A percentile compares a stretch with the other conserved stretches of the same genome.
Conservation (phyloP, 1,284 basidiomycete species). For the Fomitopsis pinicola region DNA sequence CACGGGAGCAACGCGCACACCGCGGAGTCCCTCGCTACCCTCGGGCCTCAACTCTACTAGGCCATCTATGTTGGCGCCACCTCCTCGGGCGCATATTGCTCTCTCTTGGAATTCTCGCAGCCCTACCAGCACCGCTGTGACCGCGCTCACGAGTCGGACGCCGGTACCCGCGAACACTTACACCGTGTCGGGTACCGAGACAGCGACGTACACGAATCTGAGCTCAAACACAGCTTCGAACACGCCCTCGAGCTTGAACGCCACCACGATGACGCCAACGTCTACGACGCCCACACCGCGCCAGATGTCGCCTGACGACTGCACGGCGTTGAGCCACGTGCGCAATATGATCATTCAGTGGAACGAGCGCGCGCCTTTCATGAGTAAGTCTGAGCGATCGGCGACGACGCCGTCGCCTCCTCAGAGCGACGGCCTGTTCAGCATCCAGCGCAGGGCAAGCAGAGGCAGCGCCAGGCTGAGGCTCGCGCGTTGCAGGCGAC, state of each 20-base stretch:
- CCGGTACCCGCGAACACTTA: neutral
- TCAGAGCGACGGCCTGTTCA: constrained; percentile 52
- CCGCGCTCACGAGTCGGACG: constrained; percentile 24
- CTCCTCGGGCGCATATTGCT: constrained; percentile 20
- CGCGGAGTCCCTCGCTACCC: constrained; percentile 21
- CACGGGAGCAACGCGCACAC: constrained; percentile 21
- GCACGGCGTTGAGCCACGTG: constrained; percentile 31
- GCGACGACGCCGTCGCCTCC: constrained; percentile 29
- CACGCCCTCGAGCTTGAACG: neutral
- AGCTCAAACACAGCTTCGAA: neutral
- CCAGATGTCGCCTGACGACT: constrained; percentile 43
- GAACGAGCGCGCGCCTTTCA: constrained; percentile 61
- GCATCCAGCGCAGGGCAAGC: constrained; percentile 54
- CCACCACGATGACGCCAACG: constrained; percentile 24
- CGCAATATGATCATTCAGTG: constrained; percentile 77
- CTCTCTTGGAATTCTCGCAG: constrained; percentile 33
- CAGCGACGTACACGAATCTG: constrained; percentile 17
- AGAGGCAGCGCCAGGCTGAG: constrained; percentile 38
- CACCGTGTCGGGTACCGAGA: neutral
- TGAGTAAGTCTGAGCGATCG: constrained; percentile 28
- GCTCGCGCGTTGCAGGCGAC: constrained; percentile 24
- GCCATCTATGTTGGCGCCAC: constrained; percentile 37
- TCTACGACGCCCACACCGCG: constrained; percentile 44
- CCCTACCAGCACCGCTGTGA: constrained; percentile 29
- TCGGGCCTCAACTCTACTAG: constrained; percentile 28